Evolutionary conservation across 805 yeast genomes (phyloP).

Genomic region (Candida easanensis): DNA sequence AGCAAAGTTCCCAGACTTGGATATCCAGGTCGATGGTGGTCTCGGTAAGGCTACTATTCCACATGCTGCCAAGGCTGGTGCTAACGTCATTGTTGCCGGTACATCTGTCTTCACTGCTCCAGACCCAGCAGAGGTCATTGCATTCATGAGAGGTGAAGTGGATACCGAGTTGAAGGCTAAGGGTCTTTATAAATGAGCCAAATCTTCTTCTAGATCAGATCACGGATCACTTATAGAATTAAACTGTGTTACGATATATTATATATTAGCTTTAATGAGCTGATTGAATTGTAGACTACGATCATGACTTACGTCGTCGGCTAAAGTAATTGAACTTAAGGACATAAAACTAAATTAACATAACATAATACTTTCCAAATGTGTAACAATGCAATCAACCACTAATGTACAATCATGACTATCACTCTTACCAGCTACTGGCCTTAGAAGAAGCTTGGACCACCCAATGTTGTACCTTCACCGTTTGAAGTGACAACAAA

Average conservation of each 20-base stretch:
- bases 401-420: constrained; percentile 10
- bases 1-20: constrained; percentile 66
- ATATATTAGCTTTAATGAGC: too few species aligned
- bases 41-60: constrained; percentile 82
- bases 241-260: too few species aligned
- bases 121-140: constrained; percentile 75
- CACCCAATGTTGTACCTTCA: constrained; percentile 84
- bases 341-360: not conserved
- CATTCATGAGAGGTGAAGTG: constrained; percentile 63
- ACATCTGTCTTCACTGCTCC: constrained; percentile 87
- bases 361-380: not conserved
- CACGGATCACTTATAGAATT: not conserved
- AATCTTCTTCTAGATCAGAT: not conserved
- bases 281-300: too few species aligned
- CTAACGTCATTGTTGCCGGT: constrained; percentile 97
- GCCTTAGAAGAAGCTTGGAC: constrained; percentile 50
- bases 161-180: constrained; percentile 41
- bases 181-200: constrained; percentile 29
- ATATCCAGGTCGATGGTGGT: constrained; percentile 97
- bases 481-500: constrained; percentile 46
- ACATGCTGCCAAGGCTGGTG: constrained; percentile 94
- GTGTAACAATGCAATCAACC: not conserved
- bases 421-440: not conserved
- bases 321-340: too few species aligned
- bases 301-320: too few species aligned